phyloP scores from a whole-genome alignment of 176 grass and related monocot genomes.

The Secale cereale region DNA sequence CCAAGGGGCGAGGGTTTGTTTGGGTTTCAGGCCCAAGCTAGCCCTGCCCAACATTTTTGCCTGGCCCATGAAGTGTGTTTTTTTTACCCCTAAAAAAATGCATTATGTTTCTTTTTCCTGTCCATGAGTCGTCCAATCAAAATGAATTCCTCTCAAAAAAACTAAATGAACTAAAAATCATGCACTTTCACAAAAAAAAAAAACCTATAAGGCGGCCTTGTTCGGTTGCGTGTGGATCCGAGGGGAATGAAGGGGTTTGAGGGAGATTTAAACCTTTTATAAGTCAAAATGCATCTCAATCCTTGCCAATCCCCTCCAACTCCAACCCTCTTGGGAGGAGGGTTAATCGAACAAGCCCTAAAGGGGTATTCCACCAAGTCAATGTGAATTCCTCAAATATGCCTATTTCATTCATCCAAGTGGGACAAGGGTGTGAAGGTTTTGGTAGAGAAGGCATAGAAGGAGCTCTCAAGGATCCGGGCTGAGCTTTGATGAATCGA shows the following conservation, averaged over 20 bases:
- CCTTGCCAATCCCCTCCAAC: too few relatives aligned
- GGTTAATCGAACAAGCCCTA: too few relatives aligned
- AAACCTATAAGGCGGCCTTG: too few relatives aligned
- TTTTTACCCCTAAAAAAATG: too few relatives aligned
- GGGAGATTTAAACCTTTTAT: too few relatives aligned
- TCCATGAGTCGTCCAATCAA: neutral
- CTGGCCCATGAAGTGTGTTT: neutral
- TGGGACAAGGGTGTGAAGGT: conserved; percentile 10
- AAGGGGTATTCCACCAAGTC: neutral
- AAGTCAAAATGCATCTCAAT: too few relatives aligned
- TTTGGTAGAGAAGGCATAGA: conserved; percentile 60
- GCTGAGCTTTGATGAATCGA: conserved; percentile 54
- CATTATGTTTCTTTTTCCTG: neutral
- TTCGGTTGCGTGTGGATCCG: too few relatives aligned
- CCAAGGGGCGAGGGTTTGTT: neutral
- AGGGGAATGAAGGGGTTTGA: too few relatives aligned
- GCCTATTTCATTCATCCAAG: neutral
- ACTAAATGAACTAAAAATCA: too few relatives aligned
- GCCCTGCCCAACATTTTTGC: neutral
- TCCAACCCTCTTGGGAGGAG: too few relatives aligned
- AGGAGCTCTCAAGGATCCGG: conserved; percentile 80
- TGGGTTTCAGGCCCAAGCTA: neutral
- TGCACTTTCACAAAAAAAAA: too few relatives aligned
- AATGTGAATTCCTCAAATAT: neutral
- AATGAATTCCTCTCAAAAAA: too few relatives aligned